Conservation (phyloP, 2,329 filamentous ascomycete genomes). For the Neurospora sp. region DNA sequence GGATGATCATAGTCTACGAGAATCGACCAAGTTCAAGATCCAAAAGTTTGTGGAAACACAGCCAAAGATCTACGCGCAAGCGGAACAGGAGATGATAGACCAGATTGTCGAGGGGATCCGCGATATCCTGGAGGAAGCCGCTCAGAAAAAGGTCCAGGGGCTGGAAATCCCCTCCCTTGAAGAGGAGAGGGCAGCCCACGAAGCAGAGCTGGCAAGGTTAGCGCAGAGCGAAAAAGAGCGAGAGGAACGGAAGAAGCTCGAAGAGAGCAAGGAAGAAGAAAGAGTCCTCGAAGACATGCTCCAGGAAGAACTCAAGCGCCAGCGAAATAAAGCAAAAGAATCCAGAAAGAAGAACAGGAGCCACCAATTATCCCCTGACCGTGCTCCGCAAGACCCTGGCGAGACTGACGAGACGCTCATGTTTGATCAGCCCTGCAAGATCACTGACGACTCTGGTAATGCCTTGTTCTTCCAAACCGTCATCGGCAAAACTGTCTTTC, state of each 20-base stretch:
- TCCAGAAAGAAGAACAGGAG: conserved; percentile 50
- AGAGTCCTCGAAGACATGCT: conserved; percentile 60
- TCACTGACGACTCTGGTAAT: conserved; percentile 55
- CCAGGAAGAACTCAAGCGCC: conserved; percentile 59
- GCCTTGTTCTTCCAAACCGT: conserved; percentile 60
- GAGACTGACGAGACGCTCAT: conserved; percentile 33
- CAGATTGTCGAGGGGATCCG: conserved; percentile 60
- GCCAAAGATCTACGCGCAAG: conserved; percentile 41
- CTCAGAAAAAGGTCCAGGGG: conserved; percentile 63
- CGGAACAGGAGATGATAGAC: conserved; percentile 50
- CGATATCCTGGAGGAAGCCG: conserved; percentile 77
- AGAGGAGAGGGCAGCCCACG: conserved; percentile 76
- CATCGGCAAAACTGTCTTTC: conserved; percentile 56
- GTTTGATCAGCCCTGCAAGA: conserved; percentile 57
- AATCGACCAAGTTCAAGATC: conserved; percentile 61
- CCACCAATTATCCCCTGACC: conserved; percentile 29
- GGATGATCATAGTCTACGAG: conserved; percentile 52
- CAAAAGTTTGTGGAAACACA: conserved; percentile 51
- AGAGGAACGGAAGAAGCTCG: conserved; percentile 40
- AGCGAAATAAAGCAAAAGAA: conserved; percentile 54
- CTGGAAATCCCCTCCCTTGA: conserved; percentile 75
- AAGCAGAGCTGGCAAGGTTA: conserved; percentile 56
- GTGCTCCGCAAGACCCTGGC: conserved; percentile 23
- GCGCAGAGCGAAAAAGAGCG: conserved; percentile 46
- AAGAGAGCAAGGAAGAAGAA: conserved; percentile 58